Percentiles rank a stretch among this genome's conserved stretches.
Conservation (phyloP, 1,139 yeast genomes). For the Blastobotrys aristatus region DNA sequence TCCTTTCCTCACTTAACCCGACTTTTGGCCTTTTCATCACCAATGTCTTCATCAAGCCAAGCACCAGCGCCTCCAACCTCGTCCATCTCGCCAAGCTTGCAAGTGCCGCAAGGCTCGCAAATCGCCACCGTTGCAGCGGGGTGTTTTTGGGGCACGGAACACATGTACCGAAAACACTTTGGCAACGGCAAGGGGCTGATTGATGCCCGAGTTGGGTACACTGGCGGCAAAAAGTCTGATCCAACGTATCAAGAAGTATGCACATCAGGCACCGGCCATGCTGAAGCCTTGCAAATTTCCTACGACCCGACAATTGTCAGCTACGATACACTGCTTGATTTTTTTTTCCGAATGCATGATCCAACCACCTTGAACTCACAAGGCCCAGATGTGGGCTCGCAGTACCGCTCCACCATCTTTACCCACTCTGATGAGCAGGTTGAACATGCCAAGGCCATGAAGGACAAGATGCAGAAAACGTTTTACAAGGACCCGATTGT, state of each 20-base stretch:
- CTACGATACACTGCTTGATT: conserved; percentile 62
- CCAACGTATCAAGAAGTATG: conserved; percentile 80
- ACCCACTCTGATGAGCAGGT: conserved; percentile 51
- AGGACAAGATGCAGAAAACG: conserved; percentile 45
- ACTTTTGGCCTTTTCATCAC: not conserved
- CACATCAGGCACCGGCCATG: conserved; percentile 55
- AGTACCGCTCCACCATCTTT: conserved; percentile 76
- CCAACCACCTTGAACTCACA: conserved; percentile 57
- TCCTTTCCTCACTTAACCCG: not conserved
- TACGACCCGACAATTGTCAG: conserved; percentile 65
- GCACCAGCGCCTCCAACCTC: no score
- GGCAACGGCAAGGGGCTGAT: conserved; percentile 52
- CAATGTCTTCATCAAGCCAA: not conserved
- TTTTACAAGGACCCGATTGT: conserved; percentile 53
- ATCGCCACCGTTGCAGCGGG: conserved; percentile 41
- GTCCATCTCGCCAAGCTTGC: conserved; percentile 29
- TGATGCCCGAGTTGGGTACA: conserved; percentile 83
- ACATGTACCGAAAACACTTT: conserved; percentile 67
- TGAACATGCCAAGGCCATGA: conserved; percentile 39
- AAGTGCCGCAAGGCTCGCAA: conserved; percentile 30
- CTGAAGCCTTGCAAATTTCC: conserved; percentile 75
- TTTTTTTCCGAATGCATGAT: conserved; percentile 90
- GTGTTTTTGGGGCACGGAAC: conserved; percentile 96
- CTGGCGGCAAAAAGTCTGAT: conserved; percentile 60
- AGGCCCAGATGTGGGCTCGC: conserved; percentile 81